Percentiles rank a stretch among this genome's conserved stretches.
Evolutionary conservation across 2,329 filamentous ascomycete genomes (phyloP).

Genomic region (Neonectria hederae): DNA sequence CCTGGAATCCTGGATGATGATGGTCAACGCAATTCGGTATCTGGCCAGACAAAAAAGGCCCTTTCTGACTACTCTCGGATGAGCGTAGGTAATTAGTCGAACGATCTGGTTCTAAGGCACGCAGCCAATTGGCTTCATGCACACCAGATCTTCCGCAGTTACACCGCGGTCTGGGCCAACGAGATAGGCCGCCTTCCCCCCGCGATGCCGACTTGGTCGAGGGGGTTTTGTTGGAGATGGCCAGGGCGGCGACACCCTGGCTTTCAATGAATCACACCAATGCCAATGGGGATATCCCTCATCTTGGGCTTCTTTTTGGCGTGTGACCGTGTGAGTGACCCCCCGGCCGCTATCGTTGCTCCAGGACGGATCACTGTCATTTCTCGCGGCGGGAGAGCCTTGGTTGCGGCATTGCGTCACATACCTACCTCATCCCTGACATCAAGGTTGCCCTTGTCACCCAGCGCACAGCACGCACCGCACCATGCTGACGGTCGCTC

Average conservation of each 20-base stretch:
- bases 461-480: background rate
- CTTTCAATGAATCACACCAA: slow-evolving; percentile 14
- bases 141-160: slow-evolving; percentile 15
- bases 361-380: slow-evolving; percentile 2
- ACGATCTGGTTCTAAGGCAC: slow-evolving; percentile 8
- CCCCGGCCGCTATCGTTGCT: slow-evolving; percentile 12
- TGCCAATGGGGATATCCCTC: slow-evolving; percentile 7
- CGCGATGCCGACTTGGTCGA: slow-evolving; percentile 3
- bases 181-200: slow-evolving; percentile 2
- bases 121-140: slow-evolving; percentile 11
- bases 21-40: slow-evolving; percentile 16
- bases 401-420: slow-evolving; percentile 20
- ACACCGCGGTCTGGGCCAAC: slow-evolving; percentile 10
- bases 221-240: slow-evolving; percentile 14
- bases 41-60: background rate
- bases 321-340: background rate
- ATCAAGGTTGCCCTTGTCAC: slow-evolving; percentile 10
- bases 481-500: slow-evolving; percentile 9
- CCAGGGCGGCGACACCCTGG: slow-evolving; percentile 12
- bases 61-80: background rate
- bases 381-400: slow-evolving; percentile 5
- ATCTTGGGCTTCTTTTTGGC: background rate
- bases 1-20: background rate
- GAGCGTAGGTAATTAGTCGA: slow-evolving; percentile 6
- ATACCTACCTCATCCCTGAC: slow-evolving; percentile 8